These are phyloP conservation scores for Peniophora sp. DNA, from an alignment of 1,284 basidiomycete genomes.

Conservation along the genomic window DNA sequence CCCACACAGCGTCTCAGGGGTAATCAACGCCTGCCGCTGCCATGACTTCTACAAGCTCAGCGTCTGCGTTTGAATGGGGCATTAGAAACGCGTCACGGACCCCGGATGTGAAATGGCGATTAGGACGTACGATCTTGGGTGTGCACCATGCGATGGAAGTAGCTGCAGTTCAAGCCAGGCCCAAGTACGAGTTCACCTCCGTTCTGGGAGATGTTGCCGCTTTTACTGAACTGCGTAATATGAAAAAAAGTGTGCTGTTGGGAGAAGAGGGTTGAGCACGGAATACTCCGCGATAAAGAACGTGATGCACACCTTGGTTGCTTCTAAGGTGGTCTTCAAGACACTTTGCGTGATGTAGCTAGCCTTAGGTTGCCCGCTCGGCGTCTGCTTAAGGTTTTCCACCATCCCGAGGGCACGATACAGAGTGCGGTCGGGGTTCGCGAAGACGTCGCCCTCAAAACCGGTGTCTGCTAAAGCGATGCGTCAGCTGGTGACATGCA, in stretches of 20 bases:
- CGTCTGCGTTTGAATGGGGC: slow-evolving; percentile 21
- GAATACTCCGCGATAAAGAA: background rate
- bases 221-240: slow-evolving; percentile 40
- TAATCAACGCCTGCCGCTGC: slow-evolving; percentile 21
- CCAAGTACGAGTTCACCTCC: slow-evolving; percentile 60
- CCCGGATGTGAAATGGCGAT: slow-evolving; percentile 1
- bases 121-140: slow-evolving; percentile 56
- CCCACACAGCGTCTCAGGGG: slow-evolving; percentile 5
- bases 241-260: slow-evolving; percentile 7
- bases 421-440: slow-evolving; percentile 48
- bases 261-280: background rate
- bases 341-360: slow-evolving; percentile 35
- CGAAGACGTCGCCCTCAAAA: slow-evolving; percentile 44
- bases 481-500: background rate
- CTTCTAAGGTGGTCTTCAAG: slow-evolving; percentile 27
- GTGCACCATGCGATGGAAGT: slow-evolving; percentile 50
- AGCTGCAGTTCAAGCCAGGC: slow-evolving; percentile 25
- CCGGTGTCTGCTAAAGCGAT: slow-evolving; percentile 33
- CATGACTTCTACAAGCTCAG: slow-evolving; percentile 37
- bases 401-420: slow-evolving; percentile 47
- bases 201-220: slow-evolving; percentile 50
- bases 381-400: slow-evolving; percentile 34
- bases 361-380: slow-evolving; percentile 33
- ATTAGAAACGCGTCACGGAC: background rate
- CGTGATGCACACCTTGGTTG: slow-evolving; percentile 36